Evolutionary conservation across 352 stramenopile genomes (phyloP), one percentile per base, ranked within the genome.

Genomic region (Plasmopara halstedii): DNA sequence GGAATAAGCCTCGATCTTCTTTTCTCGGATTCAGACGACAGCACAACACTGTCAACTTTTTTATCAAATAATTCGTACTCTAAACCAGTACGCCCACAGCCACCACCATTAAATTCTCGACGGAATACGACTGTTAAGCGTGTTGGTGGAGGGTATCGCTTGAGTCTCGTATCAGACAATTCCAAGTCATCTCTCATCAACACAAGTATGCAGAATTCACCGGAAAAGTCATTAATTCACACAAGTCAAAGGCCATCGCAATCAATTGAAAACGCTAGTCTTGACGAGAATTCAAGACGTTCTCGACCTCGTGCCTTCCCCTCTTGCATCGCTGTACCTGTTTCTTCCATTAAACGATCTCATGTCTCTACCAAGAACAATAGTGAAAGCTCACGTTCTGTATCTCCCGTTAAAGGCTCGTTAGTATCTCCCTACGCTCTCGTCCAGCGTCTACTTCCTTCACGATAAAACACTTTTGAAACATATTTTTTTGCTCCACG

Each of bases 81-180:
- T 4, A 41, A 44, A 5, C 14, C 3, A 19, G 47, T 58, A 34
- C 31, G 46, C 18, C 46, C 56, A 1, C 56, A 57, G 34, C 56
- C 56, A 25, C 56, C 56, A 25, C 34, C 36, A 13, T 9, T 42
- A 2, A 47, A 49, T 32, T 43, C 47, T 1, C 44, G 26, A 32
- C 35, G 48, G 27, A 63, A 26, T 41, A 57, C 70, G 39, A 62
- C 57, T 9, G 57, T 75, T 32, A 75, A 75, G 36, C 66, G 66
- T 22, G 75, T 85, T 1, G 75, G 75, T 4, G 75, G 75, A 25
- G 75, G 75, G 6, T 87, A 83, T 35, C 67, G 69, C 25, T 47
- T 63, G 3, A 70, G 57, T 9, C 40, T 57, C 8, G 1, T 10
- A 29, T 29, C 25, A 6, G 25, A 29, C 25, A 29, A 5, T 29